Conservation (phyloP, 306 rosid genomes). For the Quercus agrifolia region DNA sequence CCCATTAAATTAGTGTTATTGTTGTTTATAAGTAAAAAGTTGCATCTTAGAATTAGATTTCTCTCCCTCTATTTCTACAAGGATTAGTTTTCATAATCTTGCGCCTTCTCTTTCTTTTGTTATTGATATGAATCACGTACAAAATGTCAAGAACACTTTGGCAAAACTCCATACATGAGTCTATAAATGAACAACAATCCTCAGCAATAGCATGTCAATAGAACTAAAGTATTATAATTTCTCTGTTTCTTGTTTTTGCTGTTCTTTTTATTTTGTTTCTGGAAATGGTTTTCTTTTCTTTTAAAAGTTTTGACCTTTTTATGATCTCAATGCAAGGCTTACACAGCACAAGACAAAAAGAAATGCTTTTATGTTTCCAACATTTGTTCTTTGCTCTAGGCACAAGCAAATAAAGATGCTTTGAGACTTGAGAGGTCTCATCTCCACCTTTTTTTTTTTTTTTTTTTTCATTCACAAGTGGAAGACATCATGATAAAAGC, state of each 20-base stretch:
- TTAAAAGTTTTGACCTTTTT: constrained; percentile 17
- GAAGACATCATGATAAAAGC: constrained; percentile 13
- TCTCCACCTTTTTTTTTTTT: not conserved
- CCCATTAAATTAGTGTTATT: not conserved
- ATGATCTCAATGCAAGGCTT: constrained; percentile 15
- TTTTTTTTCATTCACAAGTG: constrained; percentile 1
- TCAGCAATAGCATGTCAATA: not conserved
- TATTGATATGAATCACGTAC: not conserved
- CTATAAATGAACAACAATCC: not conserved
- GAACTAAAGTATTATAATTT: not conserved
- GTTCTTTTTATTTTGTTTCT: not conserved
- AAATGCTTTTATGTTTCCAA: constrained; percentile 23
- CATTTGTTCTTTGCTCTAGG: constrained; percentile 13
- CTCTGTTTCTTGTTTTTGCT: not conserved
- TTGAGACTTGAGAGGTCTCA: constrained; percentile 20
- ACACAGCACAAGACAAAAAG: constrained; percentile 6
- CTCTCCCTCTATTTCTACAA: not conserved
- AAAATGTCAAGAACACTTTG: not conserved
- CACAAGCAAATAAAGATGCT: constrained; percentile 23
- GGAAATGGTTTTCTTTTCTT: not conserved
- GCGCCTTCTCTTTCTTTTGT: not conserved
- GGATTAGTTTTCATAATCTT: not conserved
- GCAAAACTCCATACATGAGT: not conserved
- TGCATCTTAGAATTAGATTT: not conserved
- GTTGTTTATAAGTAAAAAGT: not conserved